phyloP scores from a whole-genome alignment of 225 moss, liverwort and hornwort genomes.

The Thuidium tamariscinum region DNA sequence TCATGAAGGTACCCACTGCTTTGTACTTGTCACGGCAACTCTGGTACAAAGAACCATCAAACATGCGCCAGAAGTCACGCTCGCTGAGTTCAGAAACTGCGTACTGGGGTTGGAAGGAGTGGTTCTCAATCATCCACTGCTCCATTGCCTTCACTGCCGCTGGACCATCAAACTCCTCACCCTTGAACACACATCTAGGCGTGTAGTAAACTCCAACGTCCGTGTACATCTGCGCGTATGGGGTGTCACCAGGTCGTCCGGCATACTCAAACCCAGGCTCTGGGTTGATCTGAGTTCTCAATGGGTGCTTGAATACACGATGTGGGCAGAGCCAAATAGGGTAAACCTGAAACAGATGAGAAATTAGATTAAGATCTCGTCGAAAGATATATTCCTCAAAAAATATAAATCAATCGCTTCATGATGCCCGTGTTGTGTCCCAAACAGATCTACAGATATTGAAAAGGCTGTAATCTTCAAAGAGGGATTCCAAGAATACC shows the following conservation, averaged over 20 bases:
- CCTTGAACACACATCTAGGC: slow-evolving; percentile 71
- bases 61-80: slow-evolving; percentile 96
- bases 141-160: slow-evolving; percentile 75
- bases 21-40: slow-evolving; percentile 90
- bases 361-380: background rate
- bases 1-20: slow-evolving; percentile 97
- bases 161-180: slow-evolving; percentile 78
- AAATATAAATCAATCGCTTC: background rate
- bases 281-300: slow-evolving; percentile 75
- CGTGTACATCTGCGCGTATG: slow-evolving; percentile 89
- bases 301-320: slow-evolving; percentile 81
- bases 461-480: background rate
- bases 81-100: slow-evolving; percentile 90
- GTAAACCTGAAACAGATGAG: slow-evolving; percentile 50
- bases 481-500: slow-evolving; percentile 22
- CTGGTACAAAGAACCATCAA: slow-evolving; percentile 73
- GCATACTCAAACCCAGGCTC: slow-evolving; percentile 70
- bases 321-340: slow-evolving; percentile 96
- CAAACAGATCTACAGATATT: background rate
- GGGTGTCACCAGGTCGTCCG: slow-evolving; percentile 63
- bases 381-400: background rate
- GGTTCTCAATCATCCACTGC: slow-evolving; percentile 82
- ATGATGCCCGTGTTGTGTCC: background rate
- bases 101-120: slow-evolving; percentile 74
- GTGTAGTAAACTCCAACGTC: slow-evolving; percentile 95